phyloP scores from a whole-genome alignment of 2,329 filamentous ascomycete species.

The Monosporascus sp. region DNA sequence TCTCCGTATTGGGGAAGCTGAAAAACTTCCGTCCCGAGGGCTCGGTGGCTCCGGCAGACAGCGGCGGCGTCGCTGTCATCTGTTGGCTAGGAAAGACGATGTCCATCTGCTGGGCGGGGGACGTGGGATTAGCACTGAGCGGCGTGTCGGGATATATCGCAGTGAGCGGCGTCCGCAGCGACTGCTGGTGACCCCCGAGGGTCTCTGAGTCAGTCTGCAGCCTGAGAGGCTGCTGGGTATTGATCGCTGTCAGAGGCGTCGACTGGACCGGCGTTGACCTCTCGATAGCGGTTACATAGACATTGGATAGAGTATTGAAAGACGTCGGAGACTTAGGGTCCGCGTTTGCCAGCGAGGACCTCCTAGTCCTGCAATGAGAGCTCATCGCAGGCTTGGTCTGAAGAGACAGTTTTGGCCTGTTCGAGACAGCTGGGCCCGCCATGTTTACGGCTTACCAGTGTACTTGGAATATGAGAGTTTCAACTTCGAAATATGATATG shows the following conservation, averaged over 20 bases:
- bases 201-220: conserved; percentile 30
- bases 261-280: conserved; percentile 45
- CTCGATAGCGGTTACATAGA: conserved; percentile 58
- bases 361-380: conserved; percentile 32
- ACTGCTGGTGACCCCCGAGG: conserved; percentile 25
- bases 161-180: conserved; percentile 38
- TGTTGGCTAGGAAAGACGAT: conserved; percentile 44
- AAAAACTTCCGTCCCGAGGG: conserved; percentile 36
- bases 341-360: conserved; percentile 36
- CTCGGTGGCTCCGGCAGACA: conserved; percentile 49
- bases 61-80: conserved; percentile 55
- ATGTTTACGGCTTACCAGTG: conserved; percentile 22
- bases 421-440: conserved; percentile 31
- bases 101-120: conserved; percentile 39
- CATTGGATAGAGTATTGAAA: conserved; percentile 62
- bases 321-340: conserved; percentile 56
- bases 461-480: neutral
- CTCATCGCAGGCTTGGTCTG: conserved; percentile 44
- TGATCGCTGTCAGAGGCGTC: conserved; percentile 45
- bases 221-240: conserved; percentile 33
- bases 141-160: conserved; percentile 49
- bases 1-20: conserved; percentile 36
- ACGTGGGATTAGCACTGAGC: conserved; percentile 43
- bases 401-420: conserved; percentile 52
- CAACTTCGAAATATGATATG: neutral